Evolutionary conservation across 306 rosid genomes (phyloP), one percentile per base, ranked within the genome.

Genomic region (Lathyrus tuberosus): DNA sequence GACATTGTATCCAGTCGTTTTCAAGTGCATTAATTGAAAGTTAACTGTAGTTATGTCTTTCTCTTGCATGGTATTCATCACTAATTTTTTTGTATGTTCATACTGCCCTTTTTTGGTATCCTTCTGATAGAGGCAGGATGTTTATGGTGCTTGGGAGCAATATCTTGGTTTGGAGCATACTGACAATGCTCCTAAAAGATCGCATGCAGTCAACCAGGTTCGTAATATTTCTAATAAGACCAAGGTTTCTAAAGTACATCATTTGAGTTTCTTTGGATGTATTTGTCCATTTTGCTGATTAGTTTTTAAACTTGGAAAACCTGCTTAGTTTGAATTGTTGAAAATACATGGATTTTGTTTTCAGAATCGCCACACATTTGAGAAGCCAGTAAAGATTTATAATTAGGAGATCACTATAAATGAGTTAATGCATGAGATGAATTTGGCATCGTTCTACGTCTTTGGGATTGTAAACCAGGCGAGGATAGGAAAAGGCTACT

Each of bases 131-230:
- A 84, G 95, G 84, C 85, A 95, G 78, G 95, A 91, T 70, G 95
- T 91, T 74, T 91, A 91, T 64, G 92, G 95, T 78, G 95, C 95
- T 41, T 91, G 97, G 97, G 97, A 91, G 84, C 97, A 86, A 65
- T 91, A 88, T 85, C 95, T 91, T 78, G 97, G 97, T 43, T 76
- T 91, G 84, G 97, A 88, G 81, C 97, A 91, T 71, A 76, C 89
- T 41, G n/a, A n/a, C n/a, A n/a, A n/a, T n/a, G n/a, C n/a, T n/a
- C n/a, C n/a, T n/a, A n/a, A n/a, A n/a, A n/a, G n/a, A n/a, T n/a
- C n/a, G n/a, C n/a, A n/a, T n/a, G n/a, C n/a, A n/a, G n/a, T n/a
- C n/a, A n/a, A n/a, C n/a, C n/a, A n/a, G n/a, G n/a, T n/a, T n/a
- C n/a, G n/a, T n/a, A n/a, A n/a, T n/a, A n/a, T n/a, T n/a, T n/a